Evolutionary conservation across 2,329 filamentous ascomycete species (phyloP).

Genomic region (Ophiosphaerella narmari): DNA sequence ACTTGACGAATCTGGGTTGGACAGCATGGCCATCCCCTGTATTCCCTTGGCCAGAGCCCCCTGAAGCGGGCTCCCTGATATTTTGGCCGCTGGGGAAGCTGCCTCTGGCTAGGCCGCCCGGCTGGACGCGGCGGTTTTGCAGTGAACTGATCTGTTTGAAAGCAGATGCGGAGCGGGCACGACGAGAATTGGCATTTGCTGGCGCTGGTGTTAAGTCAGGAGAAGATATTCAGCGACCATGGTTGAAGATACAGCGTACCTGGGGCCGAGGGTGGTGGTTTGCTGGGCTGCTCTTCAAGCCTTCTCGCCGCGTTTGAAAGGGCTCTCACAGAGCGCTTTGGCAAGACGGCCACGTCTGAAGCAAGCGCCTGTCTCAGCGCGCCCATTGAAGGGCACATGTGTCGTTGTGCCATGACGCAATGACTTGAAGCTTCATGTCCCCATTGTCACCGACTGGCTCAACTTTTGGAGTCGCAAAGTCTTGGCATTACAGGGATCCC

Average conservation of each 20-base stretch:
- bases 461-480: constrained; percentile 35
- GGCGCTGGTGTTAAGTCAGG: constrained; percentile 16
- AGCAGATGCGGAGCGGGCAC: constrained; percentile 29
- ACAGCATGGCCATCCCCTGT: neutral
- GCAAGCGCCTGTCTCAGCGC: constrained; percentile 28
- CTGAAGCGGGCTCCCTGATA: constrained; percentile 6
- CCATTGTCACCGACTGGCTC: constrained; percentile 14
- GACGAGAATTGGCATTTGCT: constrained; percentile 25
- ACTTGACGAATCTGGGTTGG: constrained; percentile 14
- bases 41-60: neutral
- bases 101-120: constrained; percentile 25
- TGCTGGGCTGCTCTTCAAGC: constrained; percentile 29
- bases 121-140: constrained; percentile 22
- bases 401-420: constrained; percentile 42
- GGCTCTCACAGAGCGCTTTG: constrained; percentile 26
- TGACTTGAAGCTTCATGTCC: constrained; percentile 12
- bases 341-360: constrained; percentile 20
- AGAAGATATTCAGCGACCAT: neutral
- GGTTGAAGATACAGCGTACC: constrained; percentile 20
- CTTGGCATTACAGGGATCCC: constrained; percentile 35
- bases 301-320: constrained; percentile 32
- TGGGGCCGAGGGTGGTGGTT: constrained; percentile 17
- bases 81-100: constrained; percentile 26
- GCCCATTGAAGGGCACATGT: constrained; percentile 42
- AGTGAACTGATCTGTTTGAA: constrained; percentile 32